Evolutionary conservation across 345 rosid species (phyloP).

Genomic region (Syzygium jambos): DNA sequence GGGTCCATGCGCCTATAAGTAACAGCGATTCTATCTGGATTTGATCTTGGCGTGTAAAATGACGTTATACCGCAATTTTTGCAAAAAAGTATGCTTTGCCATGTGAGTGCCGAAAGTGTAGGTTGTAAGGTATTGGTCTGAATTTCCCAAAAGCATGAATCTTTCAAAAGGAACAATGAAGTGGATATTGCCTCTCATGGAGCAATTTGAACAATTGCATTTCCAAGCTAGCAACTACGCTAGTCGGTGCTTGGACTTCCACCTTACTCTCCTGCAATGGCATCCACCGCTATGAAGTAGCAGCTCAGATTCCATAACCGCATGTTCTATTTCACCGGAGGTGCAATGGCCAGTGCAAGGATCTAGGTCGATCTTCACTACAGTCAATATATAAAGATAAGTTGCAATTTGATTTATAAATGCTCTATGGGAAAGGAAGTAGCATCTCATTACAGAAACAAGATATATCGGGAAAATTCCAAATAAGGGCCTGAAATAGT

Average conservation of each 20-base stretch:
- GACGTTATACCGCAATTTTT: constrained; percentile 83
- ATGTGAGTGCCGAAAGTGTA: constrained; percentile 74
- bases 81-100: constrained; percentile 79
- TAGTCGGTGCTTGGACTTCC: constrained; percentile 49
- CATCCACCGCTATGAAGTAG: constrained; percentile 67
- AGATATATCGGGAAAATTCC: not conserved
- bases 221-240: constrained; percentile 57
- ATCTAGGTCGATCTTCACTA: not conserved
- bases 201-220: constrained; percentile 76
- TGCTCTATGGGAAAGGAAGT: not conserved
- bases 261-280: constrained; percentile 63
- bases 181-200: constrained; percentile 63
- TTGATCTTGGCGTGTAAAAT: constrained; percentile 57
- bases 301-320: constrained; percentile 31
- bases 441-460: not conserved
- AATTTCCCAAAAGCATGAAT: constrained; percentile 63
- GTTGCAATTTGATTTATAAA: not conserved
- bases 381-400: not conserved
- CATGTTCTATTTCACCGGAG: not conserved
- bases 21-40: constrained; percentile 68
- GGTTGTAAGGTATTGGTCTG: constrained; percentile 49
- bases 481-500: no score
- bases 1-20: constrained; percentile 54
- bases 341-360: not conserved
- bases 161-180: constrained; percentile 49